phyloP scores from a whole-genome alignment of 352 stramenopile species.

The Globisporangium heterothallicum region DNA sequence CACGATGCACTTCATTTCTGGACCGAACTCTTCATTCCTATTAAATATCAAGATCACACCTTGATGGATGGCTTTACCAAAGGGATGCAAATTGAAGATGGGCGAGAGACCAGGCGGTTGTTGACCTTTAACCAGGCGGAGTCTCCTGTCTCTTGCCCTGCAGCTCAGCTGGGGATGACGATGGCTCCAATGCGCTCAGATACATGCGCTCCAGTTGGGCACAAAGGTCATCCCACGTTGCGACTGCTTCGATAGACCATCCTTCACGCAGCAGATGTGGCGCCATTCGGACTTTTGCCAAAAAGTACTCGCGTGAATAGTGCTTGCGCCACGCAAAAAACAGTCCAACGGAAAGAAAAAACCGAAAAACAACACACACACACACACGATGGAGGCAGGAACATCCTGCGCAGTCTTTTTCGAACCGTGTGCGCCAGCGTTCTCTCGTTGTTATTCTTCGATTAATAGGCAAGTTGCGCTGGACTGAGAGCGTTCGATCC shows the following conservation, averaged over 20 bases:
- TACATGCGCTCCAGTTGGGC: too few species aligned
- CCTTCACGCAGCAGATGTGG: neutral
- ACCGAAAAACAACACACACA: neutral
- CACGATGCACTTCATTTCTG: too few species aligned
- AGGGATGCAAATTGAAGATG: neutral
- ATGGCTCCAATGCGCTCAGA: neutral
- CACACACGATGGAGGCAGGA: neutral
- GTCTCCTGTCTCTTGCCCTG: neutral
- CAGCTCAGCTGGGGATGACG: neutral
- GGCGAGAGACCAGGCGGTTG: slow-evolving; percentile 15
- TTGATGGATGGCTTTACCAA: too few species aligned
- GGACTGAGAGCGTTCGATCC: too few species aligned
- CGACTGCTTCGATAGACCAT: neutral
- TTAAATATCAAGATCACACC: too few species aligned
- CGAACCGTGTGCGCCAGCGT: too few species aligned
- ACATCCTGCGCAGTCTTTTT: too few species aligned
- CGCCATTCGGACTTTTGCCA: neutral
- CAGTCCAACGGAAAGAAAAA: neutral
- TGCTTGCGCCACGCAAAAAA: too few species aligned
- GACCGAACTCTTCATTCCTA: too few species aligned
- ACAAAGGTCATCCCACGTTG: neutral
- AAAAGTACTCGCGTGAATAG: neutral
- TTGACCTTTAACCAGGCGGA: slow-evolving; percentile 6
- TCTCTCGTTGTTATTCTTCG: too few species aligned
- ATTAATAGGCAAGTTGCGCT: too few species aligned